Conservation (phyloP, 306 rosid species). For the Boehmeria nivea region DNA sequence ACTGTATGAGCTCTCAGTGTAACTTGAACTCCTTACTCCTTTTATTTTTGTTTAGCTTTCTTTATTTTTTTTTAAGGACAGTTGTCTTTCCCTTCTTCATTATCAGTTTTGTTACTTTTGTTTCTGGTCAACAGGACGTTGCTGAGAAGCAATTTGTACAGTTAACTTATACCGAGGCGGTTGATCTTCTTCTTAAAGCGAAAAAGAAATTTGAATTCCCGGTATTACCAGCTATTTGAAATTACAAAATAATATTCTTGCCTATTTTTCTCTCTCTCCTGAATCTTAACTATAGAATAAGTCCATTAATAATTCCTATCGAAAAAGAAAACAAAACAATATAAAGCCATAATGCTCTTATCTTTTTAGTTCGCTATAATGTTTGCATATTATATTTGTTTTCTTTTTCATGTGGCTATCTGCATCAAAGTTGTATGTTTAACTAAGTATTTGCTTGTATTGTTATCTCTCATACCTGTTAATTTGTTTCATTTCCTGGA, state of each 20-base stretch:
- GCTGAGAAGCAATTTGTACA: slow-evolving; percentile 72
- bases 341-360: background rate
- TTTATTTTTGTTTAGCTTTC: slow-evolving; percentile 23
- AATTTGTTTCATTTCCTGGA: background rate
- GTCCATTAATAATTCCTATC: too few relatives aligned
- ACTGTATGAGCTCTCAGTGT: slow-evolving; percentile 66
- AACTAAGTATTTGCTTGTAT: background rate
- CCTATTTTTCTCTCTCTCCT: background rate
- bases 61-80: background rate
- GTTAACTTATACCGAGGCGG: slow-evolving; percentile 82
- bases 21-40: slow-evolving; percentile 17
- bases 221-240: slow-evolving; percentile 37
- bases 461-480: background rate
- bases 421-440: background rate
- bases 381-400: background rate
- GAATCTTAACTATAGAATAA: background rate
- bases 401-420: background rate
- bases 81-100: background rate
- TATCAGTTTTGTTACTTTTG: slow-evolving; percentile 11
- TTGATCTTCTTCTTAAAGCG: slow-evolving; percentile 70
- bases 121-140: slow-evolving; percentile 55
- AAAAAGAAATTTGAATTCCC: slow-evolving; percentile 92
- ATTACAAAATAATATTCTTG: background rate
- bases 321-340: background rate
- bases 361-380: background rate